Evolutionary conservation across 805 yeast species (phyloP).

Genomic region (Suhomyces emberorum): DNA sequence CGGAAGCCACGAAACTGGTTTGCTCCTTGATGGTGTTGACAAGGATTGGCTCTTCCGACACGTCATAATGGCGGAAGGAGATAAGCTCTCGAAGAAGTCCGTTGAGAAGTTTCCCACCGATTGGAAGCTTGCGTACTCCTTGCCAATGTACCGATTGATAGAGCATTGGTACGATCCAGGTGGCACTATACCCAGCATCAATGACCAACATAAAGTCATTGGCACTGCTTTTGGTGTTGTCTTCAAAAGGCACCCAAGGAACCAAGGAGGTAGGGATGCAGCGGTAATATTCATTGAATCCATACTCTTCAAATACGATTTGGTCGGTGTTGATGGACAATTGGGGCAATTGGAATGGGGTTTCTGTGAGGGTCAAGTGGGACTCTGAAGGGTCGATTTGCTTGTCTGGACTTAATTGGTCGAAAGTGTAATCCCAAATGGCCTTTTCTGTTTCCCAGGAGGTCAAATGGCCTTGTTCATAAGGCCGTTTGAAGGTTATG

Average conservation of each 20-base stretch:
- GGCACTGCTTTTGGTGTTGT: constrained; percentile 6
- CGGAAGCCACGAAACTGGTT: constrained; percentile 63
- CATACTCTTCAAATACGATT: constrained; percentile 91
- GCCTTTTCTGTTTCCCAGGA: constrained; percentile 90
- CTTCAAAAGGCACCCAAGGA: constrained; percentile 48
- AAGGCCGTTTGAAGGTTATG: constrained; percentile 72
- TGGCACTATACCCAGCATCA: constrained; percentile 85
- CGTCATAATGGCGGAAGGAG: constrained; percentile 89
- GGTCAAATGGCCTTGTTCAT: constrained; percentile 81
- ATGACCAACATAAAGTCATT: constrained; percentile 73
- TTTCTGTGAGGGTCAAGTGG: constrained; percentile 70
- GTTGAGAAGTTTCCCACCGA: constrained; percentile 83
- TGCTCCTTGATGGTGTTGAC: constrained; percentile 84
- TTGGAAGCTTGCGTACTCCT: constrained; percentile 73
- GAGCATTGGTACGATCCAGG: constrained; percentile 83
- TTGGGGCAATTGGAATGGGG: constrained; percentile 78
- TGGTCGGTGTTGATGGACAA: constrained; percentile 85
- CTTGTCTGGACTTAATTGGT: constrained; percentile 36
- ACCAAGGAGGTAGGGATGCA: constrained; percentile 58
- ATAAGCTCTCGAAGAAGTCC: constrained; percentile 81
- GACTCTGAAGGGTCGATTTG: constrained; percentile 44
- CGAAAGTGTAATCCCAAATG: constrained; percentile 82
- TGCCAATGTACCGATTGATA: constrained; percentile 74
- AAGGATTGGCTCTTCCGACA: constrained; percentile 83
- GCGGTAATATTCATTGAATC: constrained; percentile 66